Evolutionary conservation across 306 rosid genomes (phyloP).

Genomic region (Malus sieversii): DNA sequence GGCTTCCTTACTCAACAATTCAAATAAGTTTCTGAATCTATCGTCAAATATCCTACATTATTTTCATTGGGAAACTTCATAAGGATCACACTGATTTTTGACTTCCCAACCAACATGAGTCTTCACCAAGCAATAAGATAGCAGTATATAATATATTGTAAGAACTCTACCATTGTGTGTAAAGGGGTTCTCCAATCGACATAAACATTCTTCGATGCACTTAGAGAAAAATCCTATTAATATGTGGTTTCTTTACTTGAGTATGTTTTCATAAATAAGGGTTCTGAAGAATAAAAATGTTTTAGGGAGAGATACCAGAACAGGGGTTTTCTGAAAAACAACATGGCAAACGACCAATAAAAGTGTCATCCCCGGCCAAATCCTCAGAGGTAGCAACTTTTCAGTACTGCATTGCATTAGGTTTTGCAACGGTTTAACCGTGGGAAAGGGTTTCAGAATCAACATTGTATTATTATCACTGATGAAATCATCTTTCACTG

Average conservation of each 20-base stretch:
- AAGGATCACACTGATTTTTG: neutral
- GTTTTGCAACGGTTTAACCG: neutral
- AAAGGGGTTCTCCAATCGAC: neutral
- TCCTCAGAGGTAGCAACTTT: conserved; percentile 15
- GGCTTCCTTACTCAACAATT: neutral
- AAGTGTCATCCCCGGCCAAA: conserved; percentile 8
- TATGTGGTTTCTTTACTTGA: neutral
- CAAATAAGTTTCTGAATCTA: neutral
- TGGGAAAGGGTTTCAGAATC: neutral
- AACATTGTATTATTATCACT: neutral
- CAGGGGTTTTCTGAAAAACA: neutral
- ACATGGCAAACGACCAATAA: neutral
- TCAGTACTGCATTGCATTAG: neutral
- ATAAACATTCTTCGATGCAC: neutral
- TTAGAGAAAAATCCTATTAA: neutral
- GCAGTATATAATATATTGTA: neutral
- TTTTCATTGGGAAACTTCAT: neutral
- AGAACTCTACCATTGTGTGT: neutral
- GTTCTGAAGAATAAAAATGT: neutral
- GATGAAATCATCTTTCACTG: neutral
- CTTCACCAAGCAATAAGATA: neutral
- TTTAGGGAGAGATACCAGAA: conserved; percentile 9
- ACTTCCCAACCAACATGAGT: neutral
- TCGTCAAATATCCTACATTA: neutral
- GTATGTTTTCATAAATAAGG: neutral